These are phyloP conservation scores for Penicillium canescens DNA, from an alignment of 495 filamentous ascomycete species.

Conservation along the genomic window DNA sequence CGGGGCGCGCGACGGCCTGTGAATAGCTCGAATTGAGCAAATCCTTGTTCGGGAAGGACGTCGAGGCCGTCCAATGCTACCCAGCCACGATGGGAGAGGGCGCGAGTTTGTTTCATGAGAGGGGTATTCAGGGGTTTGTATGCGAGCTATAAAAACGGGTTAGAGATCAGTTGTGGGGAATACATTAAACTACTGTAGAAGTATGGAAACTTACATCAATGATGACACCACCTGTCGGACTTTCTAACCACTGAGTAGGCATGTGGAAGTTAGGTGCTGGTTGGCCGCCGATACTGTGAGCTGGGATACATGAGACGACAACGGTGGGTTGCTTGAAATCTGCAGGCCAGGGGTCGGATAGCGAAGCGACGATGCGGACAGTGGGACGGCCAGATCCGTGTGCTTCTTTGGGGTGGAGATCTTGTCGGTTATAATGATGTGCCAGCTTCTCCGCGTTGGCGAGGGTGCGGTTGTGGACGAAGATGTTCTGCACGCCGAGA, in stretches of 20 bases:
- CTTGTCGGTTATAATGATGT: slow-evolving; percentile 62
- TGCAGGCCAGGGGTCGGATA: slow-evolving; percentile 62
- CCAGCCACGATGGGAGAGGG: slow-evolving; percentile 62
- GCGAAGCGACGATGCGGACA: slow-evolving; percentile 56
- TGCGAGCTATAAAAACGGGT: slow-evolving; percentile 49
- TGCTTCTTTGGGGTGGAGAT: slow-evolving; percentile 23
- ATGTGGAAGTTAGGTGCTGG: slow-evolving; percentile 69
- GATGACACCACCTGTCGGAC: slow-evolving; percentile 76
- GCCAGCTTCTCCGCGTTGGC: slow-evolving; percentile 63
- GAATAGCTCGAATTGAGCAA: slow-evolving; percentile 80
- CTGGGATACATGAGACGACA: slow-evolving; percentile 72
- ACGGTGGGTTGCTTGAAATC: slow-evolving; percentile 68
- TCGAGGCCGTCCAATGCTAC: slow-evolving; percentile 75
- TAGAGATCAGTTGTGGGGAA: slow-evolving; percentile 5
- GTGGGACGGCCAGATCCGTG: slow-evolving; percentile 29
- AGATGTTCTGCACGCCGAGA: slow-evolving; percentile 72
- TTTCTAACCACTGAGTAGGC: slow-evolving; percentile 69
- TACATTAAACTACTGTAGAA: neutral
- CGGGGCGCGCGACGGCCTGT: slow-evolving; percentile 74
- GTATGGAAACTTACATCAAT: slow-evolving; percentile 56
- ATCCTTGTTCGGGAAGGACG: slow-evolving; percentile 75
- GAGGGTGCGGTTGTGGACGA: slow-evolving; percentile 68
- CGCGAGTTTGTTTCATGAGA: slow-evolving; percentile 62
- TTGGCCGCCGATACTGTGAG: slow-evolving; percentile 60
- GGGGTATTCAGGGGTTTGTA: slow-evolving; percentile 74